A percentile compares a stretch with the other conserved stretches of the same genome.
phyloP scores from a whole-genome alignment of 23 red algal genomes.

The Cyanidiococcus yangmingshanensis region DNA sequence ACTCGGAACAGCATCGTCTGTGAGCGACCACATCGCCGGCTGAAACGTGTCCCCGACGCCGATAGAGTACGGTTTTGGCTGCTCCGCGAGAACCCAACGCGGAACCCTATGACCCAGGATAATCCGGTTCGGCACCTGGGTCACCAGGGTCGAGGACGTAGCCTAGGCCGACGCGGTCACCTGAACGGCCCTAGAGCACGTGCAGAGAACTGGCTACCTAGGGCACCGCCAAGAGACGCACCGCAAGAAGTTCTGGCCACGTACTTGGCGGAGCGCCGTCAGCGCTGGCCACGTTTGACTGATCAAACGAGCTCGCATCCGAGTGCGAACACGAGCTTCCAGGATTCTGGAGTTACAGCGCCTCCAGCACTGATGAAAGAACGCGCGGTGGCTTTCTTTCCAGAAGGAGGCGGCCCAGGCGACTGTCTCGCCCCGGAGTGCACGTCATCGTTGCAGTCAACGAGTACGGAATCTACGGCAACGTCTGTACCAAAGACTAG shows the following conservation, averaged over 20 bases:
- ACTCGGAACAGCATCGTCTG: too few species aligned
- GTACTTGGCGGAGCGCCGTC: constrained; percentile 2
- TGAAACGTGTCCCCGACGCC: too few species aligned
- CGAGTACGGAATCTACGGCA: not conserved
- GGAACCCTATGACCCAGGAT: too few species aligned
- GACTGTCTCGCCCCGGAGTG: not conserved
- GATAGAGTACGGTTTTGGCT: too few species aligned
- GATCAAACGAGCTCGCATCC: not conserved
- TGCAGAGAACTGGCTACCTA: too few species aligned
- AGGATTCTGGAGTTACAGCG: not conserved
- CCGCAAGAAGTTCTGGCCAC: not conserved
- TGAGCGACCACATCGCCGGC: too few species aligned
- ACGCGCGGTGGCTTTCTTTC: not conserved
- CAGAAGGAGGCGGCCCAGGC: not conserved
- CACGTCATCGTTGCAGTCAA: not conserved
- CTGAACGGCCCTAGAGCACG: too few species aligned
- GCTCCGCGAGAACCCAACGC: too few species aligned
- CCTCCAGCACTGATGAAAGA: not conserved
- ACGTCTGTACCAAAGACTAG: not conserved
- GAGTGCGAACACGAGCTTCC: not conserved
- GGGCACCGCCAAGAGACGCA: not conserved
- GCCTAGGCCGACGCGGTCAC: too few species aligned
- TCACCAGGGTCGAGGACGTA: too few species aligned
- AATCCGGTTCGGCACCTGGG: too few species aligned
- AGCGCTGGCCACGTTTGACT: not conserved